These are phyloP conservation scores for Grosmannia clavigera DNA, from an alignment of 2,329 filamentous ascomycete species.

Conservation along the genomic window DNA sequence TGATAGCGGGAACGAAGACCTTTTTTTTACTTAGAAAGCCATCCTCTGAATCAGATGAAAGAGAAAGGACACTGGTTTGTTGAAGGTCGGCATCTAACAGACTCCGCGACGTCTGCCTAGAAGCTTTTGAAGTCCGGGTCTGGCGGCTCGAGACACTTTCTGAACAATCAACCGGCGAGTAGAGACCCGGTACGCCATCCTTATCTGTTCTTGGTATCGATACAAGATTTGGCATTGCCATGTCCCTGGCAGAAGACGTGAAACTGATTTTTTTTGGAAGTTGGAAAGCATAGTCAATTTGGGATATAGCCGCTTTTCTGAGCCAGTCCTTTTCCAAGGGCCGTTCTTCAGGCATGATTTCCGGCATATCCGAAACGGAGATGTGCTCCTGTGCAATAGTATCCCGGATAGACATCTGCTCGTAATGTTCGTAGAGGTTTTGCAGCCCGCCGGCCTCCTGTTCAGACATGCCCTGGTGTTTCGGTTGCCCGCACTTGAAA, in stretches of 20 bases:
- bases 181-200: not conserved
- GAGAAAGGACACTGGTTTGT: slow-evolving; percentile 41
- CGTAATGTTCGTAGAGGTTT: slow-evolving; percentile 45
- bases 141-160: slow-evolving; percentile 43
- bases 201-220: not conserved
- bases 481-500: not conserved
- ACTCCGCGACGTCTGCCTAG: slow-evolving; percentile 34
- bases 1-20: slow-evolving; percentile 17
- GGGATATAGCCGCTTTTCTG: not conserved
- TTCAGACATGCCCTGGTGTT: not conserved
- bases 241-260: not conserved
- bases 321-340: not conserved
- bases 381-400: slow-evolving; percentile 17
- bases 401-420: slow-evolving; percentile 39
- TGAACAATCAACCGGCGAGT: slow-evolving; percentile 23
- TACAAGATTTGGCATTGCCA: not conserved
- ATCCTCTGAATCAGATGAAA: slow-evolving; percentile 47
- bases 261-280: not conserved
- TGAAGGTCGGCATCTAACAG: slow-evolving; percentile 38
- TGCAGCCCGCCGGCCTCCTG: slow-evolving; percentile 23
- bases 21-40: slow-evolving; percentile 24
- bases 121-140: slow-evolving; percentile 41
- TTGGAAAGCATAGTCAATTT: not conserved
- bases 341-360: not conserved
- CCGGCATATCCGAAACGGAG: not conserved